Conservation (phyloP, 2,329 filamentous ascomycete species). For the Dryadomyces sulphureus region DNA sequence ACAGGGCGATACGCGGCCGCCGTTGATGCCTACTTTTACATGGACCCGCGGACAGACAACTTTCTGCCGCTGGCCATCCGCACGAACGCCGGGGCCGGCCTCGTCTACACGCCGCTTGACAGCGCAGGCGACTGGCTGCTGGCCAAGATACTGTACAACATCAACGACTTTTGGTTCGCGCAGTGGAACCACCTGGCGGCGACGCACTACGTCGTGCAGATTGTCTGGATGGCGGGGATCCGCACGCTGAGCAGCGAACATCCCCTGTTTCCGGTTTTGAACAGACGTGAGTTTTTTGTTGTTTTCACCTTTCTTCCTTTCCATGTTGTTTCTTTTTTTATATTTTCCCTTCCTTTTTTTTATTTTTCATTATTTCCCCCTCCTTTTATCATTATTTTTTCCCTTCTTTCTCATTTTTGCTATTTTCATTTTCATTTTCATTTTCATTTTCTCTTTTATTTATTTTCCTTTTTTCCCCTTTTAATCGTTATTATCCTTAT, state of each 20-base stretch:
- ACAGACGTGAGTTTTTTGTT: constrained; percentile 17
- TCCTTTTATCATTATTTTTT: no score
- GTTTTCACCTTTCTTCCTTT: no score
- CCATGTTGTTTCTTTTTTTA: no score
- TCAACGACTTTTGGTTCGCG: constrained; percentile 29
- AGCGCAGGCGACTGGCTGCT: constrained; percentile 30
- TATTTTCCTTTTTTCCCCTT: no score
- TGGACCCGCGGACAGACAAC: constrained; percentile 21
- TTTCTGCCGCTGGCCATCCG: constrained; percentile 33
- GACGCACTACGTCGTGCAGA: constrained; percentile 28
- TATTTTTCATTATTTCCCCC: no score
- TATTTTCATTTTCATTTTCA: no score
- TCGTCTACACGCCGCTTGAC: constrained; percentile 32
- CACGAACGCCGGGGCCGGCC: constrained; percentile 24
- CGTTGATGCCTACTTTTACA: constrained; percentile 32
- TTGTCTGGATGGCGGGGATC: constrained; percentile 27
- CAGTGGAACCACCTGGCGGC: constrained; percentile 27
- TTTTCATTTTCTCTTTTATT: no score
- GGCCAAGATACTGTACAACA: constrained; percentile 33
- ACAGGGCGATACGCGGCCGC: constrained; percentile 22
- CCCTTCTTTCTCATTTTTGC: no score
- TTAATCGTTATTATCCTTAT: no score
- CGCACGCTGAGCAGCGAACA: constrained; percentile 29
- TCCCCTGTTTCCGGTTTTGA: constrained; percentile 24
- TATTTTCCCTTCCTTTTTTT: no score